Evolutionary conservation across 139 green algal genomes (phyloP).

Genomic region (Asterochloris erici): DNA sequence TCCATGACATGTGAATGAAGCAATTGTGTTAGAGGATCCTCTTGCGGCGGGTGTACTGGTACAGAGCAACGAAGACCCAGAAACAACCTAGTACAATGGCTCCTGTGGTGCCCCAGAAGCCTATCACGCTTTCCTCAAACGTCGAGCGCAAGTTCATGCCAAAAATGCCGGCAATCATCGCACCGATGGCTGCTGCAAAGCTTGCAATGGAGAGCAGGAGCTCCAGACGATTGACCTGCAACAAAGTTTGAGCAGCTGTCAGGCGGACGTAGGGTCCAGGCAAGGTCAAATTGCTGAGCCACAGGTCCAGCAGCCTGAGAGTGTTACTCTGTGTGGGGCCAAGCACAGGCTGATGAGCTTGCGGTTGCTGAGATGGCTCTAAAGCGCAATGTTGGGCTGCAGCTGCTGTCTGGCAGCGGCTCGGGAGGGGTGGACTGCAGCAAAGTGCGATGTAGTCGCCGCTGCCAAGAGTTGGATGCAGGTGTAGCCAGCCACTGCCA

Average conservation of each 20-base stretch:
- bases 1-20: too few species aligned
- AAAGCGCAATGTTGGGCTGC: background rate
- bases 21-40: conserved; percentile 66
- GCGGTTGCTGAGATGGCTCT: too few species aligned
- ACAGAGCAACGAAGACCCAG: conserved; percentile 68
- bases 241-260: background rate
- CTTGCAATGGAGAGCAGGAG: conserved; percentile 84
- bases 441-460: too few species aligned
- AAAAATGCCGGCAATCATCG: conserved; percentile 88
- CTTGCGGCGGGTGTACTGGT: conserved; percentile 70
- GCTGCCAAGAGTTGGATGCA: too few species aligned
- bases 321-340: too few species aligned
- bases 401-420: background rate
- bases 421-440: background rate
- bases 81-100: conserved; percentile 71
- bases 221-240: conserved; percentile 87
- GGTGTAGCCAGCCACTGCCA: background rate
- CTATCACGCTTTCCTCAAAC: conserved; percentile 74
- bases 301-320: too few species aligned
- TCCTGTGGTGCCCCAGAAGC: conserved; percentile 80
- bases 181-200: conserved; percentile 86
- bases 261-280: background rate
- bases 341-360: too few species aligned
- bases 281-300: too few species aligned
- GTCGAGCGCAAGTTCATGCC: conserved; percentile 82